A percentile compares a stretch with the other conserved stretches of the same genome.
These are phyloP conservation scores for Cardamine occulta DNA, from an alignment of 345 rosid genomes.

Conservation along the genomic window DNA sequence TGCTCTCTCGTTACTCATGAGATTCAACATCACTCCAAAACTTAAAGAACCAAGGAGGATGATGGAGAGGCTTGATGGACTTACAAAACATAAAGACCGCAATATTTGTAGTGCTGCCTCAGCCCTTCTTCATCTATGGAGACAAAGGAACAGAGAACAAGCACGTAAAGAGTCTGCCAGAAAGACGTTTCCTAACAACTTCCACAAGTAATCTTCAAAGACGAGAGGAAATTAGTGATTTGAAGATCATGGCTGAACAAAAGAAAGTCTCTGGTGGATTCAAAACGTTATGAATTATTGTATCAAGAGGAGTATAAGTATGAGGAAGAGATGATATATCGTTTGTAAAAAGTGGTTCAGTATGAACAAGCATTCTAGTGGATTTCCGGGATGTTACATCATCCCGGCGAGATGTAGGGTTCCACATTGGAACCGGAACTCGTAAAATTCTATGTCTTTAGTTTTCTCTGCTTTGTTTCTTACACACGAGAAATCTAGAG, in stretches of 20 bases:
- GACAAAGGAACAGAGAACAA: constrained; percentile 11
- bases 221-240: neutral
- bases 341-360: neutral
- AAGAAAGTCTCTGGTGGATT: neutral
- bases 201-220: neutral
- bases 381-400: neutral
- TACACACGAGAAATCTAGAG: neutral
- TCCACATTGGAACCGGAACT: neutral
- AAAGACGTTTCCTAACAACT: neutral
- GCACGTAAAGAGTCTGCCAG: neutral
- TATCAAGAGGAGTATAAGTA: neutral
- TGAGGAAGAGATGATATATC: neutral
- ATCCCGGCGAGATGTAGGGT: neutral
- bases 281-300: neutral
- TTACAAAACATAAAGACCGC: constrained; percentile 29
- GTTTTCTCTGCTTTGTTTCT: neutral
- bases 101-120: neutral
- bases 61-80: constrained; percentile 23
- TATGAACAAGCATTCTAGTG: neutral
- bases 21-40: neutral
- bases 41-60: constrained; percentile 12
- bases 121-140: constrained; percentile 16
- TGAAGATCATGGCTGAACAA: too few relatives aligned
- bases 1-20: constrained; percentile 1
- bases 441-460: neutral